Base-by-base conservation (phyloP, 192 early-diverging fungal species). In the Geranomyces variabilis region DNA sequence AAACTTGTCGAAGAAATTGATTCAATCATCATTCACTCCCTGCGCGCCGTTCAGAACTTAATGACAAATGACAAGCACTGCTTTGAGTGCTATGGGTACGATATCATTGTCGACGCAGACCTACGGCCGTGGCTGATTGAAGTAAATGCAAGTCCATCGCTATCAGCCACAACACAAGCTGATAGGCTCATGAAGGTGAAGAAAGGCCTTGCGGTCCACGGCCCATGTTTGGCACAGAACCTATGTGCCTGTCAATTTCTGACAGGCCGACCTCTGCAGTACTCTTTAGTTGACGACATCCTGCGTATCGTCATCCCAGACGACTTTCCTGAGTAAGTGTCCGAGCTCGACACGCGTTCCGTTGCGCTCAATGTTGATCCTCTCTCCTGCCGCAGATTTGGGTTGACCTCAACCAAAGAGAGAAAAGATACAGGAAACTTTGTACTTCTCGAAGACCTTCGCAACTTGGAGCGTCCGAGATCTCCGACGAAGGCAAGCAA, bases 11-110 rank as follows among this genome's bases (percentile, higher is more conserved):
- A 78, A 33, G 79, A 86, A 59, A 86, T 86, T 44, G 85, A 86
- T 45, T 79, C 80, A 9, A 86, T 86, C 48, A 71, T 86, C 43
- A 65, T 86, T 14, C 81, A 86, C 61, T 84, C 81, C 0, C 74
- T 86, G 1, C 74, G 79, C 8, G 81, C 83, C 5, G 83, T 86
- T 3, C 85, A 86, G 60, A 58, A 75, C 36, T 22, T 83, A 21
- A 80, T 86, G 75, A 75, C 78, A 1, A 84, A 79, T 63, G 82
- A 81, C 45, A 76, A 74, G 59, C 80, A 83, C 63, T 87, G 85
- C 64, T 87, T 87, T 56, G 85, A 87, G 59, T 78, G 86, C 55
- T 87, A 87, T 62, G 85, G 85, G 9, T 87, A 87, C 59, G 85
- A 87, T 70, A 82, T 87, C 14, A 78, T 87, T 45, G 73, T 87